phyloP scores from a whole-genome alignment of 257 asterid species.

The Oldenlandia corymbosa region DNA sequence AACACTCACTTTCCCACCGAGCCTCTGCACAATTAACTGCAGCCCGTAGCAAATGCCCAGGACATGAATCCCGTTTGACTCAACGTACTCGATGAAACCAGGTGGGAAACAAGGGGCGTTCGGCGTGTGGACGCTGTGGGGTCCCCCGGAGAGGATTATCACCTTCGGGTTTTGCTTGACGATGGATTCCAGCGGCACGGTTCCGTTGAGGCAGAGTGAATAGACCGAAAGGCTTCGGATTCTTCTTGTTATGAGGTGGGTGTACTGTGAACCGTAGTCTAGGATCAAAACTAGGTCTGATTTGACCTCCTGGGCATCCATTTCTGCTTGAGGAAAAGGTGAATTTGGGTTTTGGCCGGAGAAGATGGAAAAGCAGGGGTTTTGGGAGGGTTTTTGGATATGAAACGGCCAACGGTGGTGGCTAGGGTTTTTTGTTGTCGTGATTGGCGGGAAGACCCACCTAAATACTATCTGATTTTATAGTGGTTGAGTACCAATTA shows the following conservation, averaged over 20 bases:
- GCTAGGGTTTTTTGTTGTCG: slow-evolving; percentile 51
- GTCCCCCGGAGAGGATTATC: slow-evolving; percentile 91
- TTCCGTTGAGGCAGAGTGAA: slow-evolving; percentile 84
- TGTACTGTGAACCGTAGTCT: slow-evolving; percentile 90
- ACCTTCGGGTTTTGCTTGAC: slow-evolving; percentile 53
- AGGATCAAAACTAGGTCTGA: slow-evolving; percentile 58
- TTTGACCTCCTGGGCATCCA: slow-evolving; percentile 54
- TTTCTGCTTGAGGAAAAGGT: slow-evolving; percentile 4
- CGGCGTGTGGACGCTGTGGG: slow-evolving; percentile 83
- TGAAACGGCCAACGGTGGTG: slow-evolving; percentile 3
- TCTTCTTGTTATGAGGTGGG: slow-evolving; percentile 91
- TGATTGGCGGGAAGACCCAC: slow-evolving; percentile 45
- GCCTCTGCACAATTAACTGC: slow-evolving; percentile 74
- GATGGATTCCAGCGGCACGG: slow-evolving; percentile 61
- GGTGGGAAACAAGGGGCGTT: slow-evolving; percentile 72
- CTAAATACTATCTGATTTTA: not conserved
- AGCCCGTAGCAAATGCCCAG: slow-evolving; percentile 89
- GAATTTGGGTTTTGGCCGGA: not conserved
- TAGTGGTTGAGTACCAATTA: too few relatives aligned
- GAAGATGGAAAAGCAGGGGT: not conserved
- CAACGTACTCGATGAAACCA: slow-evolving; percentile 67
- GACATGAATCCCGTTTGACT: slow-evolving; percentile 40
- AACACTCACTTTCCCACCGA: slow-evolving; percentile 72
- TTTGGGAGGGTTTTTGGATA: not conserved
- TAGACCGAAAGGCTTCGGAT: slow-evolving; percentile 75